Evolutionary conservation across 202 grass and related monocot species (phyloP), one percentile per base, ranked within the genome.

Genomic region (Tripidium arundinaceum): DNA sequence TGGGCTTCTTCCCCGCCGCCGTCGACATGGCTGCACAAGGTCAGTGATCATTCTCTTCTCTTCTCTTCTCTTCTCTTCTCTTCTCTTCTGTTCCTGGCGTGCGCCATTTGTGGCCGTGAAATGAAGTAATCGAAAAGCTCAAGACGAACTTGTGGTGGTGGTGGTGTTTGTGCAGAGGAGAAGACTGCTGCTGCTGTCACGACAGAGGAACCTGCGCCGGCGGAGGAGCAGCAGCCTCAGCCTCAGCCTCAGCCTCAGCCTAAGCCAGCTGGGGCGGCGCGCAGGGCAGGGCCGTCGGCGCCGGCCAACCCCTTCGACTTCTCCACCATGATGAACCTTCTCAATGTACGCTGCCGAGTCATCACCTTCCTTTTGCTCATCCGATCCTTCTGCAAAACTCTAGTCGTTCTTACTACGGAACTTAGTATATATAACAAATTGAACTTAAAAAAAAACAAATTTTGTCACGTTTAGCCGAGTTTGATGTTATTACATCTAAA

Each of bases 281-380:
- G 74, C 39, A 62, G 81, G 34, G 62, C 81, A 54, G 72, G 75
- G 16, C 46, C 90, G 11, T 79, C 81, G 67, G 62, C 76, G 29
- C 2, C 47, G n/a, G 52, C 65, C 40, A 93, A 93, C 81, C 90
- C 96, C 65, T 99, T 96, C 70, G 96, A 99, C 81, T 96, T 99
- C 81, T 99, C 92, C 15, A 75, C 90, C 58, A 93, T 99, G 86
- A 92, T 66, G 71, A 90, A 86, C 62, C 69, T 99, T 61, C 88
- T 99, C 70, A 89, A 87, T 81, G 96, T 98, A 98, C 67, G 74
- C 63, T 84, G 14, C 78, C 7, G 61, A 31, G 1, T 54, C 50
- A 1, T 54, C 50, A 1, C 2, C 1, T 22, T 11, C 50, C 50
- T 55, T 54, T 55, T 55, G 50, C 50, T 55, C 50, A 21, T 22